A percentile compares a stretch with the other conserved stretches of the same genome.
Evolutionary conservation across 2,329 filamentous ascomycete species (phyloP).

Genomic region (Colletotrichum sp.): DNA sequence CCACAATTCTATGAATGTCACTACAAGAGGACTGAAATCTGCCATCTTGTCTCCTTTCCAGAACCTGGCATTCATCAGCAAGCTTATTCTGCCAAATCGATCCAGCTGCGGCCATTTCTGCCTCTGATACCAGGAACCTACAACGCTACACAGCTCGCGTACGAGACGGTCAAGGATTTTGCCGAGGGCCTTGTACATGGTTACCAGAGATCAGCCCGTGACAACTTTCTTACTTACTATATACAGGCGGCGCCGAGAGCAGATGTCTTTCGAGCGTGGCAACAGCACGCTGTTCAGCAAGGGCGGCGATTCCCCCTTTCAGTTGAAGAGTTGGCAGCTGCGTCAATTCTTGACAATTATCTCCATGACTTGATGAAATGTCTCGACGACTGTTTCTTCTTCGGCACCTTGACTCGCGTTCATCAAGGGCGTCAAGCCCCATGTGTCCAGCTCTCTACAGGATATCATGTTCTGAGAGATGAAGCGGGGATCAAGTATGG

Average conservation of each 20-base stretch:
- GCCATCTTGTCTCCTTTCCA: background rate
- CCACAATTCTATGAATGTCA: background rate
- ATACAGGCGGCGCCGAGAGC: background rate
- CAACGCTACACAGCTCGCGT: background rate
- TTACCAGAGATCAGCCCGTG: background rate
- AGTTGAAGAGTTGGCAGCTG: background rate
- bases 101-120: background rate
- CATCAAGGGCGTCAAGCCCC: background rate
- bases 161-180: background rate
- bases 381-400: slow-evolving; percentile 10
- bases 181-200: background rate
- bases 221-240: background rate
- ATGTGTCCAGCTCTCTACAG: background rate
- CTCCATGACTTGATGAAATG: background rate
- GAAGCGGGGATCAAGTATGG: background rate
- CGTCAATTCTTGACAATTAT: background rate
- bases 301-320: background rate
- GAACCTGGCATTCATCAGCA: background rate
- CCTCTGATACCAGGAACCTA: background rate
- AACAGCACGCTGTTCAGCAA: background rate
- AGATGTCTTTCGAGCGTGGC: background rate
- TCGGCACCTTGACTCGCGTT: background rate
- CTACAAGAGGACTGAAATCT: background rate
- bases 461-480: background rate
- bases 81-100: background rate